A percentile compares a stretch with the other conserved stretches of the same genome.
phyloP scores from a whole-genome alignment of 345 rosid genomes.

The Hypericum perforatum region DNA sequence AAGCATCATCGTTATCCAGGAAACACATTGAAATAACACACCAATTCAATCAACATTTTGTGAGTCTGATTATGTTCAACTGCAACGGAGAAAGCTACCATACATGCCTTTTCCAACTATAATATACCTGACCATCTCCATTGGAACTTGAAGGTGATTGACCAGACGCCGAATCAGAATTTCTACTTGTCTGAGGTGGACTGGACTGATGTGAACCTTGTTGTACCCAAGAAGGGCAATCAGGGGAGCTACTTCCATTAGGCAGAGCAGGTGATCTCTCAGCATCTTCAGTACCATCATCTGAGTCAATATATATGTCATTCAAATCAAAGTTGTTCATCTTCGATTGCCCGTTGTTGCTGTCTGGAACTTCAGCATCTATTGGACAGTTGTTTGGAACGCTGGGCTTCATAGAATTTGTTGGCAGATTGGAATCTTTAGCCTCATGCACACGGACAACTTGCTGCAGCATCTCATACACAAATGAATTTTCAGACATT shows the following conservation, averaged over 20 bases:
- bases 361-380: slow-evolving; percentile 32
- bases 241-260: slow-evolving; percentile 56
- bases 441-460: slow-evolving; percentile 22
- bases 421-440: slow-evolving; percentile 18
- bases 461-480: slow-evolving; percentile 34
- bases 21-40: too few relatives aligned
- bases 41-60: too few relatives aligned
- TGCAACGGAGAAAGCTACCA: too few relatives aligned
- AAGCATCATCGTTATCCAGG: too few relatives aligned
- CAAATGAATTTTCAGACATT: slow-evolving; percentile 26
- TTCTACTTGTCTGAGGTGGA: slow-evolving; percentile 91
- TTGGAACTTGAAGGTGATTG: slow-evolving; percentile 92
- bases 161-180: slow-evolving; percentile 93
- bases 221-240: slow-evolving; percentile 75
- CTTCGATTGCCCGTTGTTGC: slow-evolving; percentile 38
- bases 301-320: slow-evolving; percentile 70
- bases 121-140: slow-evolving; percentile 80
- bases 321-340: slow-evolving; percentile 88
- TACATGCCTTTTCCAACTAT: not conserved
- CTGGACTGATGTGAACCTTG: slow-evolving; percentile 83
- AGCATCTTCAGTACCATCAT: slow-evolving; percentile 64
- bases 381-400: slow-evolving; percentile 13
- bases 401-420: slow-evolving; percentile 17
- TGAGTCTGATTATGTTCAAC: too few relatives aligned
- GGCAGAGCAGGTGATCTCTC: slow-evolving; percentile 62